Conservation (phyloP, 345 rosid species). For the Aquilaria malaccensis region DNA sequence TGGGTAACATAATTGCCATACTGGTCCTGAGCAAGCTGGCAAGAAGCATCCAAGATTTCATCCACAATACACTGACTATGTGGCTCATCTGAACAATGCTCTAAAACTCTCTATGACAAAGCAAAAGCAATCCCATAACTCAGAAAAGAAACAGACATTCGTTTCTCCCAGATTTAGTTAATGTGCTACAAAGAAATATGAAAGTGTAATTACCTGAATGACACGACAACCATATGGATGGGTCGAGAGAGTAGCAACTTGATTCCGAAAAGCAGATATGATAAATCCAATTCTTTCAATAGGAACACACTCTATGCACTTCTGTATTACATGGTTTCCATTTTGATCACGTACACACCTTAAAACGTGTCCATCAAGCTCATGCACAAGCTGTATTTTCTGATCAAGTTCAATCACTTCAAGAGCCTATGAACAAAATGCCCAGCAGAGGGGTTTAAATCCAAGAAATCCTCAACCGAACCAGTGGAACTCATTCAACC, state of each 20-base stretch:
- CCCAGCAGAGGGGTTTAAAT: neutral
- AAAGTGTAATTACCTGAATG: conserved; percentile 55
- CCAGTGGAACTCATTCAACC: conserved; percentile 1
- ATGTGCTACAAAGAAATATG: conserved; percentile 4
- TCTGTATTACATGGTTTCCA: conserved; percentile 96
- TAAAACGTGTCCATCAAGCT: conserved; percentile 90
- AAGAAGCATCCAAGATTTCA: conserved; percentile 83
- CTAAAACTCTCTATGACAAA: conserved; percentile 74
- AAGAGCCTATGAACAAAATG: conserved; percentile 56
- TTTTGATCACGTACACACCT: conserved; percentile 95
- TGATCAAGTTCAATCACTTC: conserved; percentile 95
- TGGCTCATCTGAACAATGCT: conserved; percentile 75
- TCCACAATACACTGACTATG: conserved; percentile 78
- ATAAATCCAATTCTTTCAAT: conserved; percentile 68
- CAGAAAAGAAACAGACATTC: neutral
- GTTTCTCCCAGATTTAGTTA: conserved; percentile 7
- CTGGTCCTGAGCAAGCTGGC: conserved; percentile 84
- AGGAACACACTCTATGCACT: conserved; percentile 87
- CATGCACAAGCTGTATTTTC: conserved; percentile 61
- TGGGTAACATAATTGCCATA: conserved; percentile 98
- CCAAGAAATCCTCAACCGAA: conserved; percentile 1
- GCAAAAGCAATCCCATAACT: conserved; percentile 11
- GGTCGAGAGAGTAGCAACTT: conserved; percentile 77
- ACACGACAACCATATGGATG: conserved; percentile 99
- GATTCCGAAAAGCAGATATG: conserved; percentile 75